Conservation (phyloP, 2,329 filamentous ascomycete species). For the Albophoma yamanashiensis region DNA sequence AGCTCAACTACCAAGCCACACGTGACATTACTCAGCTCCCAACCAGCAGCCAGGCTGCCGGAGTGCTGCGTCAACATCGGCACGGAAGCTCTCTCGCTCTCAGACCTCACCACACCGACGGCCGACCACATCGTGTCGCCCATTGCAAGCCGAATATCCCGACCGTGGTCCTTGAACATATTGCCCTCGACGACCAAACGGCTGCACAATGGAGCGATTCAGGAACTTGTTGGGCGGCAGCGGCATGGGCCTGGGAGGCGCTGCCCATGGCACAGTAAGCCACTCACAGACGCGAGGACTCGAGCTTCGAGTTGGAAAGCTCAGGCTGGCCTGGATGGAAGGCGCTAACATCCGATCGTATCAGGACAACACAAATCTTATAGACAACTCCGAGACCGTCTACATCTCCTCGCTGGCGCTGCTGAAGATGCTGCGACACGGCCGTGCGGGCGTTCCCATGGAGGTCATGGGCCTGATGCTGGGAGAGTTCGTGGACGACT, state of each 20-base stretch:
- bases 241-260: conserved; percentile 53
- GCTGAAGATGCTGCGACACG: conserved; percentile 97
- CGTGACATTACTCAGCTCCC: conserved; percentile 9
- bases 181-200: no score
- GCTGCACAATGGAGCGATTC: conserved; percentile 72
- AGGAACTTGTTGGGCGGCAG: conserved; percentile 77
- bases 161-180: conserved; percentile 1
- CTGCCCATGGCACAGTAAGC: conserved; percentile 28
- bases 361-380: conserved; percentile 80
- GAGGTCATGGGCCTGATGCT: conserved; percentile 99
- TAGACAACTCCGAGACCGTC: conserved; percentile 98
- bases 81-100: neutral
- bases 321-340: neutral
- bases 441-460: conserved; percentile 96
- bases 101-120: neutral
- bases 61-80: conserved; percentile 1
- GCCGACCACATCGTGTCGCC: neutral
- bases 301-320: neutral
- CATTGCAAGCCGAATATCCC: neutral
- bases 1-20: neutral
- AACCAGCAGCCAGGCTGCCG: neutral
- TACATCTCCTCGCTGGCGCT: conserved; percentile 97
- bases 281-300: neutral
- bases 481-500: conserved; percentile 97
- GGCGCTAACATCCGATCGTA: neutral